A percentile compares a stretch with the other conserved stretches of the same genome.
Conservation (phyloP, 2,329 filamentous ascomycete genomes). For the Lithohypha guttulata region DNA sequence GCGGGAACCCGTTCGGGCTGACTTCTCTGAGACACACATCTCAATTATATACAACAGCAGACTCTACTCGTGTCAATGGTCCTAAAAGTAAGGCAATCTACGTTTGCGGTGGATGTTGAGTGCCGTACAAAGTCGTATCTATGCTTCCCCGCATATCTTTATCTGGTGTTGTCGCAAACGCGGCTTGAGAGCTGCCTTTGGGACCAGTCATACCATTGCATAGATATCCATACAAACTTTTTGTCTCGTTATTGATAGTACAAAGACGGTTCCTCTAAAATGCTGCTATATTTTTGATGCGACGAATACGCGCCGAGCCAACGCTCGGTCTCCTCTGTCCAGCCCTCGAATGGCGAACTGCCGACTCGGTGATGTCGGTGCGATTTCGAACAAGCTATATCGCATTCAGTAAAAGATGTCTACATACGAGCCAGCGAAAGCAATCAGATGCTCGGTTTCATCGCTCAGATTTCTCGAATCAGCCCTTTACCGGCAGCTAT, state of each 20-base stretch:
- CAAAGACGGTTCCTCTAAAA: too few species aligned
- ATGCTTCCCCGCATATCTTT: neutral
- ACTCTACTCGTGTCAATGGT: too few species aligned
- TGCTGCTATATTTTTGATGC: neutral
- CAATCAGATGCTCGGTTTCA: slow-evolving; percentile 41
- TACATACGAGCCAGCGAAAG: neutral
- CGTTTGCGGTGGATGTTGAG: too few species aligned
- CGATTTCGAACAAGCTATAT: slow-evolving; percentile 10
- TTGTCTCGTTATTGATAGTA: too few species aligned
- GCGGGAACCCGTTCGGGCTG: too few species aligned
- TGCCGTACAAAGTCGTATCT: neutral
- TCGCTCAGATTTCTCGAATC: slow-evolving; percentile 52
- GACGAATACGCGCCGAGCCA: slow-evolving; percentile 1
- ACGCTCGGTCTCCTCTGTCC: slow-evolving; percentile 11
- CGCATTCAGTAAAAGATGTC: slow-evolving; percentile 8
- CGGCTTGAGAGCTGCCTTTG: too few species aligned
- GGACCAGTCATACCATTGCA: too few species aligned
- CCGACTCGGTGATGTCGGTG: neutral
- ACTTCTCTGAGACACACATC: neutral
- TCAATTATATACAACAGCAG: too few species aligned
- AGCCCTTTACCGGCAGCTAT: slow-evolving; percentile 53
- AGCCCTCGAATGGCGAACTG: slow-evolving; percentile 6
- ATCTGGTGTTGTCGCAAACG: too few species aligned
- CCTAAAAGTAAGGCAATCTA: too few species aligned
- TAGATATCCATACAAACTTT: too few species aligned